phyloP scores from a whole-genome alignment of 139 green algal genomes.

The Gonium pectorale region DNA sequence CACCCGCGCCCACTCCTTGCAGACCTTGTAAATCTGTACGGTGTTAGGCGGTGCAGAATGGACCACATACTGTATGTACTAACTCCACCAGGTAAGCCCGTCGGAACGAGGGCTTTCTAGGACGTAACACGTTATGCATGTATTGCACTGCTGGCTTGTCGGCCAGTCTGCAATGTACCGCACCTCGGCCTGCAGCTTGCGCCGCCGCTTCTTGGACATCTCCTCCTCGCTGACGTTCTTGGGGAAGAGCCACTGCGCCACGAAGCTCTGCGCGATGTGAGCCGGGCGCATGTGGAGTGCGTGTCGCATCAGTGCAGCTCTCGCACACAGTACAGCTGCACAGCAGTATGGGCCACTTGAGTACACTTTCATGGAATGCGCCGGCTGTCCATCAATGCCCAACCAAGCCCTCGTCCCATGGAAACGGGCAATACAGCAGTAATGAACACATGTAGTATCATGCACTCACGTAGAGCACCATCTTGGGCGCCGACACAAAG shows the following conservation, averaged over 20 bases:
- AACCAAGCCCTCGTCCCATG: too few species aligned
- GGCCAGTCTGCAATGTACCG: neutral
- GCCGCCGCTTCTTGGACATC: neutral
- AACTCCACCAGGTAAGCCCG: too few species aligned
- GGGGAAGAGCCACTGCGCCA: slow-evolving; percentile 43
- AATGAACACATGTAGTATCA: too few species aligned
- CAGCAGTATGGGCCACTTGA: too few species aligned
- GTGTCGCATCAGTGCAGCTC: too few species aligned
- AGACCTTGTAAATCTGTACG: slow-evolving; percentile 29
- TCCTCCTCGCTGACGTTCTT: neutral
- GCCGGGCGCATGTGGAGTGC: too few species aligned
- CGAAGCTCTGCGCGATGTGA: slow-evolving; percentile 22
- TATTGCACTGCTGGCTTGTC: neutral
- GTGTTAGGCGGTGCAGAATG: neutral
- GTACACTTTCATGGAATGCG: too few species aligned
- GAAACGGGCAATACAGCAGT: too few species aligned
- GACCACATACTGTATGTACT: too few species aligned
- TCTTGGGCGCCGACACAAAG: slow-evolving; percentile 78
- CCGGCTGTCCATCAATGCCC: too few species aligned
- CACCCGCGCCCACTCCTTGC: slow-evolving; percentile 50
- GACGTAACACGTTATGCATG: neutral
- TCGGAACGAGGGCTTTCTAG: too few species aligned
- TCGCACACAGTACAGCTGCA: too few species aligned
- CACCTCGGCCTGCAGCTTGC: slow-evolving; percentile 32
- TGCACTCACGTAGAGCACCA: slow-evolving; percentile 60